Evolutionary conservation across 164 flowering plant genomes (phyloP).

Genomic region (Umbellularia californica): DNA sequence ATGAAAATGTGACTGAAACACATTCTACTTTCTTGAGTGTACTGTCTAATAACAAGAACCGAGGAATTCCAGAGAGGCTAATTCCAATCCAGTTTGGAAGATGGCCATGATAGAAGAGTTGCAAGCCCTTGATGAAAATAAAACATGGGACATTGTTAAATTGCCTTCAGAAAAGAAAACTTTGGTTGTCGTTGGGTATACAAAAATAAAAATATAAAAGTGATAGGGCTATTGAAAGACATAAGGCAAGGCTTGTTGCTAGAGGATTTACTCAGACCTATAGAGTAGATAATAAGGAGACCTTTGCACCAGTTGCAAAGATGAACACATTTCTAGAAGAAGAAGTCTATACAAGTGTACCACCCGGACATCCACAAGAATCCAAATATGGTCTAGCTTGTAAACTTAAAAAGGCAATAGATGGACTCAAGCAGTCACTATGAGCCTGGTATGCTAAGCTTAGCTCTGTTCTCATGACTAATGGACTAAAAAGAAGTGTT

Average conservation of each 20-base stretch:
- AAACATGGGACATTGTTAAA: not conserved
- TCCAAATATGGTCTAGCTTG: not conserved
- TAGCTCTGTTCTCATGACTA: not conserved
- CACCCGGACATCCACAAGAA: not conserved
- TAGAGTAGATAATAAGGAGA: not conserved
- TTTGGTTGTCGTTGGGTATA: conserved; percentile 2
- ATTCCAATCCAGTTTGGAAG: conserved; percentile 3
- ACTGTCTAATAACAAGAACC: conserved; percentile 1
- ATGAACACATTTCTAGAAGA: conserved; percentile 2
- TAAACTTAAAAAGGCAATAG: not conserved
- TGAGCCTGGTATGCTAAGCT: not conserved
- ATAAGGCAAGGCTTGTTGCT: conserved; percentile 1
- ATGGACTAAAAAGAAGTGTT: not conserved
- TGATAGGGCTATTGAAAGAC: not conserved
- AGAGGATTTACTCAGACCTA: conserved; percentile 2
- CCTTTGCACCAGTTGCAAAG: not conserved
- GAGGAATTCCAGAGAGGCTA: not conserved
- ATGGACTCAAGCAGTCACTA: not conserved
- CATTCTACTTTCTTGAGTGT: too few relatives aligned
- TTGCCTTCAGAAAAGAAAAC: not conserved
- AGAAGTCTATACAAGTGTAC: conserved; percentile 1
- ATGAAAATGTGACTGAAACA: too few relatives aligned
- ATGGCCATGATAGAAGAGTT: conserved; percentile 16
- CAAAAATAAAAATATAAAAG: not conserved
- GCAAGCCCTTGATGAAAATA: conserved; percentile 6